Conservation (phyloP, 345 rosid genomes). For the Corymbia maculata region DNA sequence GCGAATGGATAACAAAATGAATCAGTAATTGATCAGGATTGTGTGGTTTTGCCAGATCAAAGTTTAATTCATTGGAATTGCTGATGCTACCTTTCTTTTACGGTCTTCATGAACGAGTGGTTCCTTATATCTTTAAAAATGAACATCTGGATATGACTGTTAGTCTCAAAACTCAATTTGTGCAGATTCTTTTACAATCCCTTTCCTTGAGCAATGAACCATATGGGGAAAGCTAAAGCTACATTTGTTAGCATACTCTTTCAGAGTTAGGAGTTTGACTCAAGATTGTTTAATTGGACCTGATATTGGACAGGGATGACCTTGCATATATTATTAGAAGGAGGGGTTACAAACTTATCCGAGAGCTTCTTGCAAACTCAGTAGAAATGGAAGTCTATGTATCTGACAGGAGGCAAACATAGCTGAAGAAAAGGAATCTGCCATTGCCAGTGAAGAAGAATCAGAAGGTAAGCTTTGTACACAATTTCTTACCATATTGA, state of each 20-base stretch:
- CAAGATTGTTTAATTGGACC: neutral
- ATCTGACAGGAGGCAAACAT: constrained; percentile 2
- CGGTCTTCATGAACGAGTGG: neutral
- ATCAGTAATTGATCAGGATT: neutral
- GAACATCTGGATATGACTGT: neutral
- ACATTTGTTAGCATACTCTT: neutral
- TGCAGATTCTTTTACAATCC: neutral
- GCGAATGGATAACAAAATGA: neutral
- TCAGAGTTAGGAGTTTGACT: neutral
- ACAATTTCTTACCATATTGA: neutral
- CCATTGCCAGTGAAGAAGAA: neutral
- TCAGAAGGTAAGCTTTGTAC: constrained; percentile 30
- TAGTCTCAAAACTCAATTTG: neutral
- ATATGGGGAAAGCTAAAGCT: neutral
- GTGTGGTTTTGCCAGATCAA: neutral
- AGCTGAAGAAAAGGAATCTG: constrained; percentile 3
- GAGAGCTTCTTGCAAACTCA: constrained; percentile 50
- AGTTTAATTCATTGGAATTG: neutral
- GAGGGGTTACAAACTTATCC: constrained; percentile 70
- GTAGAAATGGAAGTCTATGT: constrained; percentile 9
- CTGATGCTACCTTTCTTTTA: neutral
- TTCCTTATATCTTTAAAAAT: neutral
- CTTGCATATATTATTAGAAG: constrained; percentile 82
- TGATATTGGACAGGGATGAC: constrained; percentile 48
- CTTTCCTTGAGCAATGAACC: neutral